Base-by-base conservation (phyloP, 108 stramenopile species). In the Chaetoceros muelleri region DNA sequence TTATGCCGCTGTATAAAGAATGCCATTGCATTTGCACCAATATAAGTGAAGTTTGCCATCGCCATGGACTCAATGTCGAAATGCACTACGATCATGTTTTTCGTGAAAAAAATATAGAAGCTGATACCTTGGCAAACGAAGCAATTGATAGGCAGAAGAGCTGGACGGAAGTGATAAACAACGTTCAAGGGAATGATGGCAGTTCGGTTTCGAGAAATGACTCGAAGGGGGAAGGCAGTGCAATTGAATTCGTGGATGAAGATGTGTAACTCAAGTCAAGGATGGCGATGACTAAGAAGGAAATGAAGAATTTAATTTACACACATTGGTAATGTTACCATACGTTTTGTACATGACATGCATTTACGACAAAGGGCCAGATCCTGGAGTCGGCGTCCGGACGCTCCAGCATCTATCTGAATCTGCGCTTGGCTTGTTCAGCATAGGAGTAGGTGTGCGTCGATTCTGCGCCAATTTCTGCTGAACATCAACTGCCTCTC, bases 101-200 rank as follows among this genome's bases (percentile, higher is more conserved):
- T 44, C 74, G 90, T 24, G 55, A 74, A 2, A 30, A 76, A 29
- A 92, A 92, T 55, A 59, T 54, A 46, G 53, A 70, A 19, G 90
- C 90, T 2, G 90, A 92, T 67, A 55, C 72, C 70, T 67, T 84
- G 19, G 89, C 85, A 27, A 90, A 90, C 55, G 76, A 76, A 53
- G 89, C 89, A 22, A 90, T 90, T 84, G 82, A 86, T 66, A 66
- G 70, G 2, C 10, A 57, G 29, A 52, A 48, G 29, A 77, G 73
- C 30, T 81, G 76, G 76, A 58, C 40, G 21, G 34, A 40, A 40
- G 13, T 13, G 5, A 40, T 40, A 13, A 5, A 40, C 5, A 40
- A 10, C 13, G 34, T 10, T 5, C 8, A 40, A 13, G 13, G 13
- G 8, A 40, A 40, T 10, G 34, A 40, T 10, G 5, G 34, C n/a